Evolutionary conservation across 257 asterid genomes (phyloP).

Genomic region (Cordia subcordata): DNA sequence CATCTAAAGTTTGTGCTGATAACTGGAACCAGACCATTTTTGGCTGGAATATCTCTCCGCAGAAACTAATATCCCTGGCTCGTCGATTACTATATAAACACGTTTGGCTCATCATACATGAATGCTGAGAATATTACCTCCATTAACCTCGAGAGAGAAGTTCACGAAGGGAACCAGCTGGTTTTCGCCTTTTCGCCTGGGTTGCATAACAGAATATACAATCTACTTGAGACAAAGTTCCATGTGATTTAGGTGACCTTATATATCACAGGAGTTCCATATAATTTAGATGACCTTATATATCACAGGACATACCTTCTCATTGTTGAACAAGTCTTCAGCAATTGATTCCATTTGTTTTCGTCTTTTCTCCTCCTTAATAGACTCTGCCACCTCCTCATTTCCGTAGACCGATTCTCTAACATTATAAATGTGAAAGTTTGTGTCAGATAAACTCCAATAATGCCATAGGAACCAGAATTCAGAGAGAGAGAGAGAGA

Average conservation of each 20-base stretch:
- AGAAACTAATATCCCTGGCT: too few species aligned
- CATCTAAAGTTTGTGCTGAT: too few species aligned
- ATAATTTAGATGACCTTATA: constrained; percentile 8
- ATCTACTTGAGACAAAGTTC: constrained; percentile 4
- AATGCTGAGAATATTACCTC: constrained; percentile 9
- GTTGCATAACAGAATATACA: constrained; percentile 10
- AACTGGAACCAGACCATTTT: too few species aligned
- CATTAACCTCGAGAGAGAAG: constrained; percentile 39
- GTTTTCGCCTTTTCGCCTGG: constrained; percentile 50
- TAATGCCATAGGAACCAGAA: constrained; percentile 8
- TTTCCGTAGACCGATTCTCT: constrained; percentile 72
- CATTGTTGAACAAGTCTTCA: constrained; percentile 78
- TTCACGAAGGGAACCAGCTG: constrained; percentile 45
- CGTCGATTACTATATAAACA: too few species aligned
- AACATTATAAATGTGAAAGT: constrained; percentile 9
- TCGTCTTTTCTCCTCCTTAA: constrained; percentile 75
- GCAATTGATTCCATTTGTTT: constrained; percentile 91
- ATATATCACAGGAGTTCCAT: not conserved
- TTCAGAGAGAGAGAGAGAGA: constrained; percentile 14
- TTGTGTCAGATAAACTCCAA: not conserved
- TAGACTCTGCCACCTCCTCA: constrained; percentile 59
- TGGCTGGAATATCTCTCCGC: too few species aligned
- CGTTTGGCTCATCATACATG: too few species aligned
- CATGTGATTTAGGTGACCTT: constrained; percentile 7
- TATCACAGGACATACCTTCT: constrained; percentile 44